Percentiles rank a stretch among this genome's conserved stretches.
phyloP scores from a whole-genome alignment of 2,329 filamentous ascomycete genomes.

The Allantophomopsis lycopodina region DNA sequence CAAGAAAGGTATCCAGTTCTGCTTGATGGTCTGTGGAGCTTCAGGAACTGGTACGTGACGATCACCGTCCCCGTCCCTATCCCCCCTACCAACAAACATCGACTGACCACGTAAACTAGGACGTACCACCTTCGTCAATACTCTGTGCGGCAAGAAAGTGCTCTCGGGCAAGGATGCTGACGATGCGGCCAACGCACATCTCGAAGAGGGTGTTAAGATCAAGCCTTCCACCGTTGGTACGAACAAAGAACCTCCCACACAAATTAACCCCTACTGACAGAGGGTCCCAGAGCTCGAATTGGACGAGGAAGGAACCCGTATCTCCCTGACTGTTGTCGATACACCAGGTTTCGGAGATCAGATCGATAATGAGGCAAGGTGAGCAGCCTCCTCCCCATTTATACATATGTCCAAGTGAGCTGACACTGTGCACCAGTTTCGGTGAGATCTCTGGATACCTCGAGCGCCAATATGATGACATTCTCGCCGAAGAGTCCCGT shows the following conservation, averaged over 20 bases:
- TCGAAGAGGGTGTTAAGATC: conserved; percentile 96
- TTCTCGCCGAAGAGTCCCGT: conserved; percentile 96
- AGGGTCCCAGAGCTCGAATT: conserved; percentile 64
- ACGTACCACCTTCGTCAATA: conserved; percentile 98
- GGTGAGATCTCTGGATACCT: conserved; percentile 96
- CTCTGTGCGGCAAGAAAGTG: conserved; percentile 89
- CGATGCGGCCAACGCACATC: conserved; percentile 73
- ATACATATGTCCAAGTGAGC: no score
- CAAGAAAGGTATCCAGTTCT: conserved; percentile 84
- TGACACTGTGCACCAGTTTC: conserved; percentile 44
- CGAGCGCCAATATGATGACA: conserved; percentile 98
- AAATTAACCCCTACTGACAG: conserved; percentile 16
- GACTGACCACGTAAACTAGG: conserved; percentile 35
- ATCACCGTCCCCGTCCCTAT: conserved; percentile 2
- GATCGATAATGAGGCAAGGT: conserved; percentile 98
- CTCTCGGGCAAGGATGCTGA: conserved; percentile 86
- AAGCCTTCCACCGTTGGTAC: conserved; percentile 95
- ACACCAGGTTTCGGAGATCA: conserved; percentile 97
- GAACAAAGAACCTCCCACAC: conserved; percentile 19
- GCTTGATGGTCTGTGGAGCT: conserved; percentile 98
- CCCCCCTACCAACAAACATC: not conserved
- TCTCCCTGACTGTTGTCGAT: conserved; percentile 96
- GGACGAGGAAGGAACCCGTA: conserved; percentile 95
- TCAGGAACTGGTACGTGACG: conserved; percentile 77
- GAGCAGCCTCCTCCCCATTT: conserved; percentile 15